phyloP scores from a whole-genome alignment of 2,329 filamentous ascomycete species.

The Berkeleyomyces basicola region DNA sequence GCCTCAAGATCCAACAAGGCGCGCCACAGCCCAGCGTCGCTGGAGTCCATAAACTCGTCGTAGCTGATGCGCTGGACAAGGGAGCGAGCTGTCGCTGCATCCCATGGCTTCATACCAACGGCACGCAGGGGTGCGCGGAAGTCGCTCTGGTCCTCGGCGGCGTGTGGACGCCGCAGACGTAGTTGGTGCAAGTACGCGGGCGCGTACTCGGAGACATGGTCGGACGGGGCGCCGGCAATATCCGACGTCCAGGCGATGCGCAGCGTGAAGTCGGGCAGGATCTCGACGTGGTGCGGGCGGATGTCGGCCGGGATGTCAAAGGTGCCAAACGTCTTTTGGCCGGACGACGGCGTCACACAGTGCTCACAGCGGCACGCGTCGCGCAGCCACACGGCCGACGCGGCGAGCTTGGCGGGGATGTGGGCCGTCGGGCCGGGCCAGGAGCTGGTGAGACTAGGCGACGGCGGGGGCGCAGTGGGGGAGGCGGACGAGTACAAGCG shows the following conservation, averaged over 20 bases:
- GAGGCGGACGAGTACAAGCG: not conserved
- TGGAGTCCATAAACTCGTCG: conserved; percentile 50
- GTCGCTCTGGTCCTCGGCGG: conserved; percentile 1
- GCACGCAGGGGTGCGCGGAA: conserved; percentile 15
- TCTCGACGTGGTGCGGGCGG: conserved; percentile 19
- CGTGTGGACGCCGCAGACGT: not conserved
- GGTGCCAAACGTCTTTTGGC: conserved; percentile 37
- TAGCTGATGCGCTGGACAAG: conserved; percentile 48
- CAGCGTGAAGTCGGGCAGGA: conserved; percentile 28
- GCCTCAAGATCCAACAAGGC: conserved; percentile 45
- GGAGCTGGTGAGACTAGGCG: not conserved
- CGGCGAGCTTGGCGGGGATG: conserved; percentile 1
- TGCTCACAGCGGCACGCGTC: conserved; percentile 36
- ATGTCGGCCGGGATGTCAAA: conserved; percentile 25
- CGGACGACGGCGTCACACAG: conserved; percentile 41
- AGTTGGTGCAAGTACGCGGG: conserved; percentile 17
- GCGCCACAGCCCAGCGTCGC: conserved; percentile 33
- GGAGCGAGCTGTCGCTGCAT: conserved; percentile 21
- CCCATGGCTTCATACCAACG: conserved; percentile 25
- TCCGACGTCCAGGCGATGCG: conserved; percentile 43
- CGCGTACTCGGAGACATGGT: conserved; percentile 24
- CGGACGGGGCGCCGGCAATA: conserved; percentile 18
- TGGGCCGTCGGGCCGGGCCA: not conserved
- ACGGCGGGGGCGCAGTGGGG: not conserved
- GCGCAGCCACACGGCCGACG: conserved; percentile 25